Conservation (phyloP, 306 rosid species). For the Corylus heterophylla region DNA sequence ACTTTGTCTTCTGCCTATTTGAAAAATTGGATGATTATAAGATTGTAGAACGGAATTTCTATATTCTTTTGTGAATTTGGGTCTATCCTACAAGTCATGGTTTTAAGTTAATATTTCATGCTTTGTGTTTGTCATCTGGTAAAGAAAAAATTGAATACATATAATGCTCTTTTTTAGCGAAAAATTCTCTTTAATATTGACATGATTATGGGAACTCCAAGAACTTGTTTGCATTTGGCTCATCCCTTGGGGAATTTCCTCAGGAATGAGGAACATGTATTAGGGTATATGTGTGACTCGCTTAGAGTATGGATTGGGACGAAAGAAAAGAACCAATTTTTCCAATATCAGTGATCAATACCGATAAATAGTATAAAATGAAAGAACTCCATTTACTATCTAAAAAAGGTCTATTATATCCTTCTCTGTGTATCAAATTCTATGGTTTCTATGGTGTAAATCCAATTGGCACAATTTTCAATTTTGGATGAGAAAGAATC, state of each 20-base stretch:
- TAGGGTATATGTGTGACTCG: too few species aligned
- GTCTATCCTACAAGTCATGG: background rate
- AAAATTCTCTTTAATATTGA: background rate
- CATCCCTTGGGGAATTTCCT: background rate
- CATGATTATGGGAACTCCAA: background rate
- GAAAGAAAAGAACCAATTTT: too few species aligned
- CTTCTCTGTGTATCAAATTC: too few species aligned
- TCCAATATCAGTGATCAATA: too few species aligned
- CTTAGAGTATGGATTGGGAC: too few species aligned
- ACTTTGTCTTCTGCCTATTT: background rate
- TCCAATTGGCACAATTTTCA: too few species aligned
- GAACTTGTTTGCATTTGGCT: background rate
- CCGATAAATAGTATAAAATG: too few species aligned
- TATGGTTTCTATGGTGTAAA: too few species aligned
- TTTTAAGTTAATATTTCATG: conserved; percentile 1
- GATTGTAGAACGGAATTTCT: background rate
- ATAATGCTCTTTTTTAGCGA: background rate
- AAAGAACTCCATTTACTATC: too few species aligned
- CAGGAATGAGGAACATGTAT: too few species aligned
- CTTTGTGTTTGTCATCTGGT: background rate
- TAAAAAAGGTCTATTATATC: too few species aligned
- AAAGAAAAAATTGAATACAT: background rate
- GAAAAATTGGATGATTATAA: background rate
- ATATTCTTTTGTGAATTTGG: background rate
- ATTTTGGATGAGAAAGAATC: too few species aligned